Evolutionary conservation across 768 basidiomycete genomes (phyloP).

Genomic region (Phylloporus sp.): DNA sequence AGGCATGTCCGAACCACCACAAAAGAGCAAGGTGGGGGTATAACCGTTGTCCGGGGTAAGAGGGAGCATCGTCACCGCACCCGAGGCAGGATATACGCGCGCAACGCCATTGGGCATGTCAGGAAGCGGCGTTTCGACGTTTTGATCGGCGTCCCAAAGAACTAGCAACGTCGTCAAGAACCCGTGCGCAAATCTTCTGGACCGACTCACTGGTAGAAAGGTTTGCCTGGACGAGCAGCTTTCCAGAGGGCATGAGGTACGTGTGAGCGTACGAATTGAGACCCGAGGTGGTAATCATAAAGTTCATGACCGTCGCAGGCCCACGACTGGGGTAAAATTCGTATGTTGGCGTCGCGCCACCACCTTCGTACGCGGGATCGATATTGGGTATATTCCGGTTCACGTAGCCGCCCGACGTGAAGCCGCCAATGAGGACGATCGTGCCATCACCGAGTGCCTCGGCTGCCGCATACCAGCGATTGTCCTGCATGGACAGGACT

Average conservation of each 20-base stretch:
- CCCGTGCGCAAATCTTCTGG: too few species aligned
- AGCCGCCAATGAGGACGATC: constrained; percentile 75
- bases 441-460: constrained; percentile 72
- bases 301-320: constrained; percentile 48
- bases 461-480: constrained; percentile 71
- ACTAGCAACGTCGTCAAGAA: constrained; percentile 24
- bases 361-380: constrained; percentile 55
- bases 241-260: constrained; percentile 68
- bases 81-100: constrained; percentile 87
- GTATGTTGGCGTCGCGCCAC: constrained; percentile 70
- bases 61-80: constrained; percentile 85
- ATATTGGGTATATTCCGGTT: constrained; percentile 64
- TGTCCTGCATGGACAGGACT: constrained; percentile 55
- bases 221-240: constrained; percentile 77
- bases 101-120: constrained; percentile 68
- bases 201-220: constrained; percentile 56
- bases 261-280: constrained; percentile 74
- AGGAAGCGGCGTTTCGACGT: constrained; percentile 59
- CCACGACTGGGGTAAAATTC: constrained; percentile 73
- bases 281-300: constrained; percentile 68
- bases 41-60: constrained; percentile 88
- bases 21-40: constrained; percentile 80
- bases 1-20: constrained; percentile 81
- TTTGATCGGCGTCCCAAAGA: constrained; percentile 49
- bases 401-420: constrained; percentile 68